phyloP scores from a whole-genome alignment of 2,329 filamentous ascomycete genomes.

The Endoconidiophora polonica region DNA sequence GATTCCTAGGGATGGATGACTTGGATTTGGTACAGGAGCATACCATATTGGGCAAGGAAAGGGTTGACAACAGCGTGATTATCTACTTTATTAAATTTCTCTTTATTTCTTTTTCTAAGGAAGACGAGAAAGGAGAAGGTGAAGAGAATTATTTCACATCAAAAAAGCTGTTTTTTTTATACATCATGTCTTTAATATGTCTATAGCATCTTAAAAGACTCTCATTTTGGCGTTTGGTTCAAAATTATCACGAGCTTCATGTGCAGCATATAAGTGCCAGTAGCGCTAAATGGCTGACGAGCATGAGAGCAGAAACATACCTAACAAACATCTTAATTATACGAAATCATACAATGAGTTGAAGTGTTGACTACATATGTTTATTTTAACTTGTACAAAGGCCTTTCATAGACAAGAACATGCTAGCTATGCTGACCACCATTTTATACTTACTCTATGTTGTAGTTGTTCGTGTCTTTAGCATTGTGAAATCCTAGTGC shows the following conservation, averaged over 20 bases:
- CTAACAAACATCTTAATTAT: too few species aligned
- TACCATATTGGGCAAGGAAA: conserved; percentile 3
- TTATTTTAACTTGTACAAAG: too few species aligned
- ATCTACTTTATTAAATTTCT: conserved; percentile 2
- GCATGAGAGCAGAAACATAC: too few species aligned
- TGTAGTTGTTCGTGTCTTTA: too few species aligned
- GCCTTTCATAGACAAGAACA: too few species aligned
- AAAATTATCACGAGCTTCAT: background rate
- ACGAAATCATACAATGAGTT: too few species aligned
- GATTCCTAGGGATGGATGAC: conserved; percentile 28
- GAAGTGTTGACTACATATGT: too few species aligned
- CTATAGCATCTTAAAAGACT: background rate
- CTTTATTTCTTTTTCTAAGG: background rate
- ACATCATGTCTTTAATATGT: background rate
- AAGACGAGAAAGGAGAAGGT: background rate
- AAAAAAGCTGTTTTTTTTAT: conserved; percentile 2
- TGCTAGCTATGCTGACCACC: too few species aligned
- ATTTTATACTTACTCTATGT: too few species aligned
- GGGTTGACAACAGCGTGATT: background rate
- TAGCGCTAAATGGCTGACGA: too few species aligned
- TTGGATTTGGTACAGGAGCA: conserved; percentile 34
- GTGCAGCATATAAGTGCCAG: too few species aligned
- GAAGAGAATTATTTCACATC: background rate
- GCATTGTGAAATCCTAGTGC: too few species aligned
- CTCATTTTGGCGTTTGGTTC: conserved; percentile 10